Percentiles rank a stretch among this genome's conserved stretches.
These are phyloP conservation scores for Lactarius hatsudake DNA, from an alignment of 768 basidiomycete species.

Conservation along the genomic window DNA sequence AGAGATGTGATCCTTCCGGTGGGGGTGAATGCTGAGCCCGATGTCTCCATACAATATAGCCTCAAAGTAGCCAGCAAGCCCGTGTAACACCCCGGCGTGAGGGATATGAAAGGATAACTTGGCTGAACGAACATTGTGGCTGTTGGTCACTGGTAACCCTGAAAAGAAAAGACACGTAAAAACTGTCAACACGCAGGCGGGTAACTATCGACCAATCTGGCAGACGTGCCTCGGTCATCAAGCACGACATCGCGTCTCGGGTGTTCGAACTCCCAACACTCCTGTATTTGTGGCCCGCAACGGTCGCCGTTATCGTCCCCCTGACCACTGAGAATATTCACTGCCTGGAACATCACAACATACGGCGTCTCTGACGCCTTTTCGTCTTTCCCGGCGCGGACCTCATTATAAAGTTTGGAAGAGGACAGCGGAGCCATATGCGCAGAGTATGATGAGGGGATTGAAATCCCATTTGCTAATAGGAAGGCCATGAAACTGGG, in stretches of 20 bases:
- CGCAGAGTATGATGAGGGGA: constrained; percentile 94
- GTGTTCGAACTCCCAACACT: constrained; percentile 98
- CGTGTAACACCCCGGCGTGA: constrained; percentile 89
- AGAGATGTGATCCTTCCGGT: constrained; percentile 78
- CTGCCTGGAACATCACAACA: constrained; percentile 97
- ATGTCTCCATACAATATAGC: constrained; percentile 88
- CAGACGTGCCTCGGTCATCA: constrained; percentile 59
- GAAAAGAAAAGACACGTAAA: constrained; percentile 8
- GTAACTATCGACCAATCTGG: background rate
- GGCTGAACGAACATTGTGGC: constrained; percentile 89
- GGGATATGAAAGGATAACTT: constrained; percentile 89
- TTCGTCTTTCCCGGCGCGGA: constrained; percentile 56
- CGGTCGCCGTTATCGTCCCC: constrained; percentile 57
- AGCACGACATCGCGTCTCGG: constrained; percentile 77
- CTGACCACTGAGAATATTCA: constrained; percentile 82
- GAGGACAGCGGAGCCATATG: constrained; percentile 93
- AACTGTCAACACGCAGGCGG: background rate
- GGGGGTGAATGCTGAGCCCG: constrained; percentile 91
- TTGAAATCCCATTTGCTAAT: constrained; percentile 88
- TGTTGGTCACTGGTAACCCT: constrained; percentile 94
- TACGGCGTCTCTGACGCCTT: constrained; percentile 92
- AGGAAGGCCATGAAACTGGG: constrained; percentile 14
- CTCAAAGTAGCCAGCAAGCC: constrained; percentile 96
- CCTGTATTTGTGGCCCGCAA: constrained; percentile 83
- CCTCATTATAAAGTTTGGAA: constrained; percentile 87